A percentile compares a stretch with the other conserved stretches of the same genome.
These are phyloP conservation scores for Pyrenopolyporus hunteri DNA, from an alignment of 495 filamentous ascomycete genomes.

Conservation along the genomic window DNA sequence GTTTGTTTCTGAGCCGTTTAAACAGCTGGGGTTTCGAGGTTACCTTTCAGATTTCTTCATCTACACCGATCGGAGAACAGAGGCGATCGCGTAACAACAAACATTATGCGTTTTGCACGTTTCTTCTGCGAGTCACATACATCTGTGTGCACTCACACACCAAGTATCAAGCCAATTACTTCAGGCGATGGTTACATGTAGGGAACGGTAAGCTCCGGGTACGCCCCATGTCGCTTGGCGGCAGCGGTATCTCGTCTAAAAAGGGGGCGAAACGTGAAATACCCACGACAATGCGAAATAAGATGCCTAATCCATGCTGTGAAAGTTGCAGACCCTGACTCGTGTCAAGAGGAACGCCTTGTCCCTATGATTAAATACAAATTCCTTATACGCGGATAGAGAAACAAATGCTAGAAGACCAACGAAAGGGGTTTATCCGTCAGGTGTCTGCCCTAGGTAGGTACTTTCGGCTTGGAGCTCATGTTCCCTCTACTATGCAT, in stretches of 20 bases:
- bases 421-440: no score
- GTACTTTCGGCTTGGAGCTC: no score
- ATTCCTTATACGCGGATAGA: no score
- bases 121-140: conserved; percentile 7
- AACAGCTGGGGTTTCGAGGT: background rate
- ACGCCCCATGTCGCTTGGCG: conserved; percentile 7
- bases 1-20: background rate
- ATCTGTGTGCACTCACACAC: background rate
- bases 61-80: background rate
- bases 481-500: no score
- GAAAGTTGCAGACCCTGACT: background rate
- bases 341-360: background rate
- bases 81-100: conserved; percentile 15
- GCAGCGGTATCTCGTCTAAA: conserved; percentile 23
- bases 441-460: no score
- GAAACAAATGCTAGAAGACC: no score
- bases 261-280: conserved; percentile 19
- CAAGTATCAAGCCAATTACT: conserved; percentile 2
- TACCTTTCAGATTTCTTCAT: background rate
- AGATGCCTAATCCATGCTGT: conserved; percentile 7
- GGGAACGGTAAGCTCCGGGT: background rate
- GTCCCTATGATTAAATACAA: no score
- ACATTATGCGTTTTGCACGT: conserved; percentile 13
- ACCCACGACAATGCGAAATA: no score
- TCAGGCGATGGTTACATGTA: conserved; percentile 5